phyloP scores from a whole-genome alignment of 805 yeast species.

The Metschnikowia corniflorae region DNA sequence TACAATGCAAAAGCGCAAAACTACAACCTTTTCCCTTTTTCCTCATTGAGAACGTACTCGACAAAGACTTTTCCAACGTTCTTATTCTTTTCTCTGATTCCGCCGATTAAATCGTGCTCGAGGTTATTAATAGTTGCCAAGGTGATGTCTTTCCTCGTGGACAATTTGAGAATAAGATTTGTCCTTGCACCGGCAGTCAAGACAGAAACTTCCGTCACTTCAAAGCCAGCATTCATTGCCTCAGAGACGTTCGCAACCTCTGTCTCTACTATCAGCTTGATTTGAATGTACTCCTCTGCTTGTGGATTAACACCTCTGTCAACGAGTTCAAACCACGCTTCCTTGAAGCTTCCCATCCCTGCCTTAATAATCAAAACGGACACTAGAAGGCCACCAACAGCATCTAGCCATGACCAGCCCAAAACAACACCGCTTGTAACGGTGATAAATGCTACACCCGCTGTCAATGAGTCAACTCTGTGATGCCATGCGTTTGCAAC shows the following conservation, averaged over 20 bases:
- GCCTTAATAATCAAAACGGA: conserved; percentile 80
- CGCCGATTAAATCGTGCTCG: conserved; percentile 15
- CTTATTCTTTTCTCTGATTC: conserved; percentile 12
- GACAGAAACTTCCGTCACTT: conserved; percentile 42
- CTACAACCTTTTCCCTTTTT: conserved; percentile 1
- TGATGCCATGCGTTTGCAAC: conserved; percentile 99
- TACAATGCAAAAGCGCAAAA: background rate
- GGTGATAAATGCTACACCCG: conserved; percentile 84
- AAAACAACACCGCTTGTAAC: conserved; percentile 82
- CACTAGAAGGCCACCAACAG: conserved; percentile 87
- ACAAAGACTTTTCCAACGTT: conserved; percentile 18
- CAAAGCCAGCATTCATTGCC: conserved; percentile 27
- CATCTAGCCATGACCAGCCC: conserved; percentile 79
- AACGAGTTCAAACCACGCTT: conserved; percentile 70
- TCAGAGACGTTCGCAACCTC: conserved; percentile 25
- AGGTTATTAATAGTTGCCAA: conserved; percentile 9
- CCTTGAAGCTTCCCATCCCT: conserved; percentile 70
- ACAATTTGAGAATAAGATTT: conserved; percentile 31
- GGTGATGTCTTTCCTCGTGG: conserved; percentile 23
- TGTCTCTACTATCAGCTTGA: conserved; percentile 38
- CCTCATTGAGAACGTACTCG: conserved; percentile 9
- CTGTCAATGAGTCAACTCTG: conserved; percentile 88
- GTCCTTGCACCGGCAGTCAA: conserved; percentile 60
- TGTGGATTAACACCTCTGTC: conserved; percentile 61
- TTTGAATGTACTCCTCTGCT: conserved; percentile 46